phyloP scores from a whole-genome alignment of 441 rosid species.

The Jatropha multifida region DNA sequence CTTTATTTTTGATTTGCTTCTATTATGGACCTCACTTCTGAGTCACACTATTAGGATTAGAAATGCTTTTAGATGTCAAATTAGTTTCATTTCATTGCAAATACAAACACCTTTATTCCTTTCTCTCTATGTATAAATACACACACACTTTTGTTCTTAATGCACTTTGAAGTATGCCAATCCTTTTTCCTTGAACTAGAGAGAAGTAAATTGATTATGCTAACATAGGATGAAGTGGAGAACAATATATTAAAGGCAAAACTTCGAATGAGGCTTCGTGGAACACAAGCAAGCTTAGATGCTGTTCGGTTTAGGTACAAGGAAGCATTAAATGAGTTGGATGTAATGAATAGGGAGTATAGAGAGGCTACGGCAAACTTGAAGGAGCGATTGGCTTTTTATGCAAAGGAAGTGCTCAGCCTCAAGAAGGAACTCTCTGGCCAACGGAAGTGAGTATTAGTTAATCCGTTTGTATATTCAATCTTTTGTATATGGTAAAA shows the following conservation, averaged over 20 bases:
- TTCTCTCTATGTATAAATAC: too few species aligned
- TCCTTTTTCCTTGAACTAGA: background rate
- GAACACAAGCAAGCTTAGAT: slow-evolving; percentile 73
- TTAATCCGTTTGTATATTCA: background rate
- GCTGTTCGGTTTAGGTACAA: slow-evolving; percentile 53
- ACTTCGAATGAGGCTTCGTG: slow-evolving; percentile 70
- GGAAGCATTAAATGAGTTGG: slow-evolving; percentile 43
- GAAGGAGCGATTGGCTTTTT: slow-evolving; percentile 56
- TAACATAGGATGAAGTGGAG: slow-evolving; percentile 49
- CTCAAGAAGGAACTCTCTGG: slow-evolving; percentile 67
- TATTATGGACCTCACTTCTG: background rate
- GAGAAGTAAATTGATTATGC: background rate
- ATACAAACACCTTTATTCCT: too few species aligned
- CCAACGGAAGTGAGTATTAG: background rate
- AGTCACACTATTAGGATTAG: background rate
- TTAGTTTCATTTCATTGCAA: too few species aligned
- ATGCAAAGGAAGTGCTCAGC: slow-evolving; percentile 53
- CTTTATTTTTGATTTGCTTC: background rate
- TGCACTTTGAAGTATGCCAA: too few species aligned
- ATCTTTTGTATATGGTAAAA: too few species aligned
- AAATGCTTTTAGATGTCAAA: background rate
- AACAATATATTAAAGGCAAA: slow-evolving; percentile 60
- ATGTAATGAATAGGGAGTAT: slow-evolving; percentile 58
- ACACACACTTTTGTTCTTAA: too few species aligned
- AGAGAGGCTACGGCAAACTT: slow-evolving; percentile 61